Evolutionary conservation across 345 rosid species (phyloP).

Genomic region (Eucalyptus viminalis): DNA sequence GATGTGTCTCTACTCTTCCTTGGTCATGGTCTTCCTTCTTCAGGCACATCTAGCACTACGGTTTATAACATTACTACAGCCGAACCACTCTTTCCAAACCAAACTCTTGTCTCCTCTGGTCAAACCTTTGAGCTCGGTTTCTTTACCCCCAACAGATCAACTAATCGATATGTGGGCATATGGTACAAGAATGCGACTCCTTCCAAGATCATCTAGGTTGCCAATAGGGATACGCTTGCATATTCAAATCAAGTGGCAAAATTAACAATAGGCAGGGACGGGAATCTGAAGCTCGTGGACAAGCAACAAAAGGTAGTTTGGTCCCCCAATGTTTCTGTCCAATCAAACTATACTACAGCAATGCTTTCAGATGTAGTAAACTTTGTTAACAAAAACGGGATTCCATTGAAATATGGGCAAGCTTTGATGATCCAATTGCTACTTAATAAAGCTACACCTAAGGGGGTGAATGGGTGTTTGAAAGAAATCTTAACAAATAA

Average conservation of each 20-base stretch:
- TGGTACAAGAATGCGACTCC: background rate
- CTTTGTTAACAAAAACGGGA: background rate
- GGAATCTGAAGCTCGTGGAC: conserved; percentile 8
- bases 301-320: background rate
- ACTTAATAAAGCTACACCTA: background rate
- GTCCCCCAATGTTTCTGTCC: background rate
- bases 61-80: background rate
- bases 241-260: background rate
- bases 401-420: conserved; percentile 10
- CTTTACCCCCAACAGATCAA: background rate
- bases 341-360: background rate
- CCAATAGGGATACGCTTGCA: conserved; percentile 14
- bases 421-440: conserved; percentile 19
- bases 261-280: background rate
- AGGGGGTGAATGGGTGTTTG: no score
- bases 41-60: no score
- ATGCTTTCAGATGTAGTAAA: conserved; percentile 9
- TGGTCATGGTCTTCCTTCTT: background rate
- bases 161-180: background rate
- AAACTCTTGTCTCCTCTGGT: background rate
- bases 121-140: background rate
- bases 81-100: background rate
- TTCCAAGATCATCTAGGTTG: conserved; percentile 18
- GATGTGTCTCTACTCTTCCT: background rate
- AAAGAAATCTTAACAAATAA: no score